Evolutionary conservation across 192 early-diverging fungal genomes (phyloP).

Genomic region (Backusella australiensis): DNA sequence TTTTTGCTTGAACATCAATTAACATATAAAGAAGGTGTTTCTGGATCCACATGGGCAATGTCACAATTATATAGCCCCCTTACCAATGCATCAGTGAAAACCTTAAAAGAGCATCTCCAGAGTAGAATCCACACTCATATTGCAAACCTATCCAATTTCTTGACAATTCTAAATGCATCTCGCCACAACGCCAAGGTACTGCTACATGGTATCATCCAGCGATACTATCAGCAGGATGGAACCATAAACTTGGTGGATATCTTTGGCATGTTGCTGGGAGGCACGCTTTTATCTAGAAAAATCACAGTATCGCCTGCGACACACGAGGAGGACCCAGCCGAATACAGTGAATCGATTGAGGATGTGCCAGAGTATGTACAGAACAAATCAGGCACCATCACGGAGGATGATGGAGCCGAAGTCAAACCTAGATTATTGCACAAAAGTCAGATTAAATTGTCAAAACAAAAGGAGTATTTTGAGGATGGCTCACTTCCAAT

Average conservation of each 20-base stretch:
- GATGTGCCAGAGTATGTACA: conserved; percentile 10
- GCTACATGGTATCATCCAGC: conserved; percentile 24
- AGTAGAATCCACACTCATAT: conserved; percentile 47
- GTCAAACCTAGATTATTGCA: conserved; percentile 10
- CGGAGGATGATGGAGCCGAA: conserved; percentile 12
- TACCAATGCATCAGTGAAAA: conserved; percentile 35
- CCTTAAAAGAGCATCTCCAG: conserved; percentile 32
- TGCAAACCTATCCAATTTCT: conserved; percentile 43
- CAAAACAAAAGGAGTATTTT: conserved; percentile 49
- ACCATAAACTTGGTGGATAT: conserved; percentile 49
- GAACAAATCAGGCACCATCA: conserved; percentile 21
- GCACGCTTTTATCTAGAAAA: conserved; percentile 40
- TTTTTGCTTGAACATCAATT: too few relatives aligned
- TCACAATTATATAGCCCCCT: conserved; percentile 46
- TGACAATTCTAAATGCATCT: conserved; percentile 12
- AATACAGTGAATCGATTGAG: background rate
- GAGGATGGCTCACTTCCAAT: conserved; percentile 64
- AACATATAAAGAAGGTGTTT: conserved; percentile 63
- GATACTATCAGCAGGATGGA: conserved; percentile 22
- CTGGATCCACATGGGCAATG: conserved; percentile 59
- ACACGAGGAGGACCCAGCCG: background rate
- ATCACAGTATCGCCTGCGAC: conserved; percentile 15
- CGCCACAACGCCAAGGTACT: conserved; percentile 15
- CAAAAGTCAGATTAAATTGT: conserved; percentile 46
- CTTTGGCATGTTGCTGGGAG: conserved; percentile 49